Conservation (phyloP, 177 flowering plant species). For the Vitis hybrid region DNA sequence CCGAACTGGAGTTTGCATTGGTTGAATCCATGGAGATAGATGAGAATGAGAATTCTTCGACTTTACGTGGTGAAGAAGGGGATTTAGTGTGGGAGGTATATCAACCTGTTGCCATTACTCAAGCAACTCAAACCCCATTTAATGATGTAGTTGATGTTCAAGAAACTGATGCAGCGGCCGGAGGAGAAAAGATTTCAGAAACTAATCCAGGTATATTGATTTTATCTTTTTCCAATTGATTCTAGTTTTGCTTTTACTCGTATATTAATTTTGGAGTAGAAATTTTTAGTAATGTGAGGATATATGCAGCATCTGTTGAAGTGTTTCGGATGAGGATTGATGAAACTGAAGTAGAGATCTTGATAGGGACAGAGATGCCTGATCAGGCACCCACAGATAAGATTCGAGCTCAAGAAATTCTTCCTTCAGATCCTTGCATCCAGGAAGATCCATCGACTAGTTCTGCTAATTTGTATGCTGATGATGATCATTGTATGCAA, state of each 20-base stretch:
- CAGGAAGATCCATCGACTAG: constrained; percentile 27
- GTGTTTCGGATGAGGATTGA: constrained; percentile 17
- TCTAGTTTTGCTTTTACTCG: not conserved
- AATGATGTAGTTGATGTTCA: constrained; percentile 14
- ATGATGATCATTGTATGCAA: constrained; percentile 33
- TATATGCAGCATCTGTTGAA: constrained; percentile 37
- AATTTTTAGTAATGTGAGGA: not conserved
- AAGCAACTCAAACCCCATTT: constrained; percentile 20
- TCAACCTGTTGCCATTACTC: constrained; percentile 28
- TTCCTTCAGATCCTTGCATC: constrained; percentile 12
- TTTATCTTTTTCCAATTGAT: not conserved
- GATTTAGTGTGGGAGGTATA: constrained; percentile 5
- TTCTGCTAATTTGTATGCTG: constrained; percentile 12
- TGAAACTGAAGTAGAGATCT: constrained; percentile 46
- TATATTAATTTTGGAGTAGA: not conserved
- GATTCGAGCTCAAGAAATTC: constrained; percentile 28
- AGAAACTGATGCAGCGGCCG: constrained; percentile 17
- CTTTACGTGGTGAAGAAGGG: constrained; percentile 21
- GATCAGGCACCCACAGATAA: constrained; percentile 40
- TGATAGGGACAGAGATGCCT: constrained; percentile 48
- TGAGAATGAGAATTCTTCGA: constrained; percentile 29
- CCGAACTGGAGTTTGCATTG: constrained; percentile 10
- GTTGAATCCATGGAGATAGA: constrained; percentile 31
- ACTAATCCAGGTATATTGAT: constrained; percentile 32
- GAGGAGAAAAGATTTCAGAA: constrained; percentile 23